Percentiles rank a stretch among this genome's conserved stretches.
Evolutionary conservation across 2,329 filamentous ascomycete species (phyloP).

Genomic region (Colletotrichum filicis): DNA sequence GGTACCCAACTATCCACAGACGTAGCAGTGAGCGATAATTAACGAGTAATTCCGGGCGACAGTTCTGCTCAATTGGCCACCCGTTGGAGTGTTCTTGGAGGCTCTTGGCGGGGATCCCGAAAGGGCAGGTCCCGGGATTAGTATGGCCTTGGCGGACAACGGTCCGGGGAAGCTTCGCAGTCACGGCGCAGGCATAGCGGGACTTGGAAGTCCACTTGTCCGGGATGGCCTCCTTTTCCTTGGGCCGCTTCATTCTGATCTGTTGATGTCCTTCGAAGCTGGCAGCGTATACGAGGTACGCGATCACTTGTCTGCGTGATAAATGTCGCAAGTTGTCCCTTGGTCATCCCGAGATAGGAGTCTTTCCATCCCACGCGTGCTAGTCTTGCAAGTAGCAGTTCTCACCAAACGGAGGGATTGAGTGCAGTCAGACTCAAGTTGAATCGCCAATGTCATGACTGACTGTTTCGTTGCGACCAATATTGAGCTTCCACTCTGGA

Average conservation of each 20-base stretch:
- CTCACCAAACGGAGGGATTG: background rate
- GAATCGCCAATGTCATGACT: background rate
- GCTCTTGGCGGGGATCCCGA: conserved; percentile 26
- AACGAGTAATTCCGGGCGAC: background rate
- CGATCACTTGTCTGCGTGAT: background rate
- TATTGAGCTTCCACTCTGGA: conserved; percentile 2
- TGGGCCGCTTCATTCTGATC: background rate
- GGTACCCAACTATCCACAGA: too few species aligned
- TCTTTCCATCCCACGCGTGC: background rate
- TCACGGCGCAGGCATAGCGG: conserved; percentile 12
- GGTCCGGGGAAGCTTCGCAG: conserved; percentile 31
- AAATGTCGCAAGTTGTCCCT: background rate
- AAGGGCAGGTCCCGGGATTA: conserved; percentile 33
- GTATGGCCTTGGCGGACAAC: conserved; percentile 27
- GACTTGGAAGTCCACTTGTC: background rate
- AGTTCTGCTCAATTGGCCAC: background rate
- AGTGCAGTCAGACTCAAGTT: background rate
- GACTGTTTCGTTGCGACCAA: background rate
- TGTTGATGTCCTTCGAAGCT: background rate
- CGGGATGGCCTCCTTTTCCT: background rate
- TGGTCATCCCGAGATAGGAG: background rate
- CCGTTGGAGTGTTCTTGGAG: conserved; percentile 13
- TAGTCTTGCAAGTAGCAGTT: background rate
- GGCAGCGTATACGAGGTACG: background rate
- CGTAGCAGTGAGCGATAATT: conserved; percentile 18